Evolutionary conservation across 139 green algal genomes (phyloP).

Genomic region (Chlamydomonas eustigma): DNA sequence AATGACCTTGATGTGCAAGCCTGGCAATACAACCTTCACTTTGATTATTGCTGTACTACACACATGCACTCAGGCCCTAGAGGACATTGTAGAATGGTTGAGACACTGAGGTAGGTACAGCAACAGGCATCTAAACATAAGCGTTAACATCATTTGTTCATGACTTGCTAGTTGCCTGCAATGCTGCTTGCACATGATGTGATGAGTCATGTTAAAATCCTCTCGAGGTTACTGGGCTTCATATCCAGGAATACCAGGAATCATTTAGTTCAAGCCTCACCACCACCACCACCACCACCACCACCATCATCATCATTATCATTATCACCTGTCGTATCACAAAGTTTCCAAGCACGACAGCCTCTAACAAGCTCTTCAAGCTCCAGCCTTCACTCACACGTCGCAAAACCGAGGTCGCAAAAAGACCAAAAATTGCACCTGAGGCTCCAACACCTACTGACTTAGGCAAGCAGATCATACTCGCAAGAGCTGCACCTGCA

Average conservation of each 20-base stretch:
- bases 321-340: constrained; percentile 67
- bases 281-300: no score
- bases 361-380: constrained; percentile 68
- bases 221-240: neutral
- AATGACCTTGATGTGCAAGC: no score
- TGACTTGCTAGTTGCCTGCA: no score
- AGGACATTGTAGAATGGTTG: no score
- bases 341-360: constrained; percentile 77
- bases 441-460: constrained; percentile 46
- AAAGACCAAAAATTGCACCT: constrained; percentile 88
- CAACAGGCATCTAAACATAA: no score
- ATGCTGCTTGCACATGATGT: no score
- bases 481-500: constrained; percentile 49
- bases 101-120: no score
- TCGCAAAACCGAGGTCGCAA: constrained; percentile 65
- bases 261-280: neutral
- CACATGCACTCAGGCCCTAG: no score
- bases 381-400: constrained; percentile 52
- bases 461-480: constrained; percentile 26
- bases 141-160: neutral
- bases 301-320: no score
- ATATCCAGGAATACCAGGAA: neutral
- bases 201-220: no score
- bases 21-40: no score
- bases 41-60: no score